Conservation (phyloP, 2,329 filamentous ascomycete genomes). For the Chaetothyriales sp. region DNA sequence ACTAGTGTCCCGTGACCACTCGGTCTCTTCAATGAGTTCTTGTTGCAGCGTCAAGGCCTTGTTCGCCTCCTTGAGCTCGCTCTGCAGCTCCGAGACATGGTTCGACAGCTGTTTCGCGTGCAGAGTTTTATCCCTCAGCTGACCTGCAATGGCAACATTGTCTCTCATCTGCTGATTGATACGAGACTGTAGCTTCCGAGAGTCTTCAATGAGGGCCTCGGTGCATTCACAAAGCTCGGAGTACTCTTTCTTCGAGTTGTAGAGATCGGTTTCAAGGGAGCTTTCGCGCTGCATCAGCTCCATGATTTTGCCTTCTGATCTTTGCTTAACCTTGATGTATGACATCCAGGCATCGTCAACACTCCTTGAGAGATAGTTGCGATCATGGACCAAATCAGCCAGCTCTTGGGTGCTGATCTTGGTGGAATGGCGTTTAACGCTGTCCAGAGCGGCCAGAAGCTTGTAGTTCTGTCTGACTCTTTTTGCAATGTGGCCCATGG, state of each 20-base stretch:
- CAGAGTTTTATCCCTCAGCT: conserved; percentile 95
- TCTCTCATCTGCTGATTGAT: conserved; percentile 96
- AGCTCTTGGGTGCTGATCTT: conserved; percentile 97
- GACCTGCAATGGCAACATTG: conserved; percentile 72
- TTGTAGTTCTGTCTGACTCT: conserved; percentile 81
- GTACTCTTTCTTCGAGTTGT: conserved; percentile 98
- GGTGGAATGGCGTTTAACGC: conserved; percentile 1
- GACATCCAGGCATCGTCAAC: conserved; percentile 96
- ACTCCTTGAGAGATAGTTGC: conserved; percentile 95
- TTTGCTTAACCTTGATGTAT: conserved; percentile 96
- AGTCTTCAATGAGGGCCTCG: conserved; percentile 95
- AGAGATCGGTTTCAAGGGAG: conserved; percentile 89
- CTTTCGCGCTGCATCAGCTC: conserved; percentile 98
- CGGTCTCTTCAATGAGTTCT: conserved; percentile 93
- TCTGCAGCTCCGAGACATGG: conserved; percentile 84
- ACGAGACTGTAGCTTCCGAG: conserved; percentile 93
- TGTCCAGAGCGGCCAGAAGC: conserved; percentile 97
- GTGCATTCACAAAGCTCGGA: conserved; percentile 99
- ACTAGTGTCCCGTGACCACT: conserved; percentile 94
- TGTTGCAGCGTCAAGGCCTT: conserved; percentile 93
- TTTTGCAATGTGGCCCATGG: conserved; percentile 94
- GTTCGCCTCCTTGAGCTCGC: conserved; percentile 91
- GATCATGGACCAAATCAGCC: conserved; percentile 92
- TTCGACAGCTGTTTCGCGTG: conserved; percentile 73
- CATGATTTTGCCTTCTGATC: conserved; percentile 89